phyloP scores from a whole-genome alignment of 805 yeast genomes.

The Naumovozyma baii region DNA sequence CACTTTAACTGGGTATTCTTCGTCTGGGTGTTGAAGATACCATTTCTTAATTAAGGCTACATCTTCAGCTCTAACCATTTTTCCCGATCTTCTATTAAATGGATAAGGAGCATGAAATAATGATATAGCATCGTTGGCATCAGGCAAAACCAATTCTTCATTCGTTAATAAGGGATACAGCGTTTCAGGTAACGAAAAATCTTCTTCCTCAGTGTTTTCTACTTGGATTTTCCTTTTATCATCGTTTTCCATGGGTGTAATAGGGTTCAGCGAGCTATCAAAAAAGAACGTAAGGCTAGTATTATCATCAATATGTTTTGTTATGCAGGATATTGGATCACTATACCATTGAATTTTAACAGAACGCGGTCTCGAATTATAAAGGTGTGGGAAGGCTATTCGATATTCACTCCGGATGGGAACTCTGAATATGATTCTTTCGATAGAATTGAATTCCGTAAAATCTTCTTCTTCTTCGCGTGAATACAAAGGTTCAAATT shows the following conservation, averaged over 20 bases:
- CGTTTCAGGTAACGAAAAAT: constrained; percentile 33
- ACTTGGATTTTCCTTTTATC: constrained; percentile 18
- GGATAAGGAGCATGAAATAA: constrained; percentile 83
- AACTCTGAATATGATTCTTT: constrained; percentile 70
- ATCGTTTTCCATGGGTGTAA: constrained; percentile 26
- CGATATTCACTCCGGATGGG: constrained; percentile 74
- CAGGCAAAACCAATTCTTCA: constrained; percentile 37
- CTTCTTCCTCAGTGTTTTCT: constrained; percentile 32
- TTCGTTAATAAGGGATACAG: constrained; percentile 46
- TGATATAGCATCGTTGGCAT: constrained; percentile 47
- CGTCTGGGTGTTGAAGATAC: constrained; percentile 63
- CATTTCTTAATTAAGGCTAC: constrained; percentile 75
- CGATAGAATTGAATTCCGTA: constrained; percentile 84
- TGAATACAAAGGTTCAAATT: constrained; percentile 76
- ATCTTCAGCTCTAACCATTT: constrained; percentile 75
- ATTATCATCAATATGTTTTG: constrained; percentile 34
- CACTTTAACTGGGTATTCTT: constrained; percentile 61
- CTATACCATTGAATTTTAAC: constrained; percentile 57
- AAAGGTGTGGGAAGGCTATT: constrained; percentile 79
- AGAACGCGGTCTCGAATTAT: constrained; percentile 64
- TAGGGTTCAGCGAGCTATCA: constrained; percentile 47
- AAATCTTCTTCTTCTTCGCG: constrained; percentile 66
- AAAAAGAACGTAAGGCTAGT: constrained; percentile 49
- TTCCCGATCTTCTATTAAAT: constrained; percentile 65
- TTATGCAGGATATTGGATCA: constrained; percentile 47